Evolutionary conservation across 306 rosid genomes (phyloP), one percentile per base, ranked within the genome.

Genomic region (Vigna hirtella): DNA sequence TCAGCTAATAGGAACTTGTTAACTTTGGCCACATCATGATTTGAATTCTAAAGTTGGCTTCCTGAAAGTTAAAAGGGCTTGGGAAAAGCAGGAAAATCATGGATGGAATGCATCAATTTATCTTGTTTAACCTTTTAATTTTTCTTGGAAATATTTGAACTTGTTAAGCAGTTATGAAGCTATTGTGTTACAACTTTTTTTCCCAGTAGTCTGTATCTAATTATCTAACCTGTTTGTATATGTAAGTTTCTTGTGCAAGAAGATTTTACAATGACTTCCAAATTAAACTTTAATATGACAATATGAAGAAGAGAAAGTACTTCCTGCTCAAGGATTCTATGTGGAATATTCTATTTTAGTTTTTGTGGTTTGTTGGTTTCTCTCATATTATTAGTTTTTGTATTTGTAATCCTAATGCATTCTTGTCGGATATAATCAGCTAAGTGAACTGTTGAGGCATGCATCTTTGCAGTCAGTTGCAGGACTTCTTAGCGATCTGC

Each of bases 371-470:
- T 68, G 34, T 84, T 30, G 52, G 12, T 15, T 81, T 38, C 30
- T 34, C 62, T 57, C 65, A 20, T 67, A 32, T 78, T 30, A 57
- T 76, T 51, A 32, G 22, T 50, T 18, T 70, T 18, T 73, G 56
- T 59, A 56, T 65, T 32, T 40, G 9, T 73, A 32, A 63, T 50
- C 72, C 34, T 90, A 56, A 73, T 70, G 62, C 47, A 55, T 74
- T 70, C 36, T 48, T 68, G 5, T 67, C 77, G 83, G 82, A 78
- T 56, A 14, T 87, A 78, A 66, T 71, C 88, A 90, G 98, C 83
- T 92, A 61, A 87, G 86, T 65, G 93, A 92, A 76, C 83, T 92
- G 85, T 76, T 88, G 80, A 89, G 98, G 81, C 91, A 87, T 80
- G 73, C 93, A 62, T 83, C 95, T 42, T n/a, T 86, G 73, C 85